Base-by-base conservation (phyloP, 805 yeast species). In the Candida cerambycidarum region DNA sequence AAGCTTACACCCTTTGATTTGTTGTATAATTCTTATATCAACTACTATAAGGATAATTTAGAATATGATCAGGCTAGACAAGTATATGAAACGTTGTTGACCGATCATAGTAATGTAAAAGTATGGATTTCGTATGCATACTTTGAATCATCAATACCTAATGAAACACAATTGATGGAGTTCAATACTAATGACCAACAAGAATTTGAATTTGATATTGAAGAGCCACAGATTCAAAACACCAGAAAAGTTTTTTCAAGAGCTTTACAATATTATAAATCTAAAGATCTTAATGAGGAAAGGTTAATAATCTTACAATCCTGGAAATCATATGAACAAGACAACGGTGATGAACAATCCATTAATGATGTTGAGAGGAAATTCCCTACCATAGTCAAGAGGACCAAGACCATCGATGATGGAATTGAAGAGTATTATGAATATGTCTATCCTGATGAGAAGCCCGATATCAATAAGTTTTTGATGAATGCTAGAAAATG, bases 381-480 rank as follows among this genome's bases (percentile, higher is more conserved):
- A 48, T 56, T 79, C 36, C 96, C 96, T 0, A 62, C 67, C 6
- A 54, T 75, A 9, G 75, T 76, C 14, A 78, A 71, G 48, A 69
- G 73, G 51, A 61, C 74, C 17, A 64, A 69, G 37, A 59, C 56
- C 3, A 76, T 71, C 36, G 63, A 59, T 31, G 82, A 78, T 2
- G 55, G 69, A 2, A 76, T 75, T 43, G 73, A 76, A 45, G 88
- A 82, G 52, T 71, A 70, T 49, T 54, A 69, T 39, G 89, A 80
- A 43, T 84, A 80, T 58, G 62, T 76, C 4, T 88, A 85, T 53
- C 87, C 90, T 1, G 86, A 83, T 34, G 86, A 82, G 50, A 72
- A 66, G 35, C 62, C 67, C 3, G 55, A 57, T 38, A 41, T 69
- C 36, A 57, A 57, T 44, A 58, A 58, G 53, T 71, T 71, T 42